Base-by-base conservation (phyloP, 768 basidiomycete genomes). In the Lentinula lateritia region DNA sequence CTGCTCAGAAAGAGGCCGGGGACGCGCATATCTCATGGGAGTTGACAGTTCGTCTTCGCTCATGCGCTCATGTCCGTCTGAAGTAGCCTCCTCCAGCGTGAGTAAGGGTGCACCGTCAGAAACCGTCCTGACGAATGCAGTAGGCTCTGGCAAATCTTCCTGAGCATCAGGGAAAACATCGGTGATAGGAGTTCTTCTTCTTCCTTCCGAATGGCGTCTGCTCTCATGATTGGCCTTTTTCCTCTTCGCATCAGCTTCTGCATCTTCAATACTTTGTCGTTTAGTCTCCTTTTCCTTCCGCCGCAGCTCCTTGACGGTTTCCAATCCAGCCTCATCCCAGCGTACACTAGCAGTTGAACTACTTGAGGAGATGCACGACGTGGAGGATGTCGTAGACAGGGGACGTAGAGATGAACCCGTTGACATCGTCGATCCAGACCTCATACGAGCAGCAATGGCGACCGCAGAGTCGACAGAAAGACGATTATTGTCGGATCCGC, bases 1-100 rank as follows among this genome's bases (percentile, higher is more conserved):
- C 70, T 87, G 86, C 68, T 92, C 91, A 0, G 87, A 87, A 57
- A 85, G 64, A 0, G 89, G 89, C 13, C 90, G 75, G 1, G 75
- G 72, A 10, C 88, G 77, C 0, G 75, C 69, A 13, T 43, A 23
- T 35, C 79, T 82, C 36, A 75, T 67, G 1, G 81, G 81, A 18
- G 82, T 84, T 12, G 59, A 63, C 16, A 64, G 13, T 13, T 50
- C 61, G 32, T 60, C 60, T 32, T 64, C 66, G 6, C 65, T 72
- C 16, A 65, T 70, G 2, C 61, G 61, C 0, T 69, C 70, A 68
- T 86, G 83, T 0, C 80, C 83, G 65, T 85, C 84, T 8, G 71
- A 70, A 0, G 83, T 85, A 2, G 84, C 82, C 64, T 77, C 80
- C 67, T 87, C 81, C 0, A 85, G 73, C 0, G 72, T 79, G 15